Evolutionary conservation across 306 rosid genomes (phyloP).

Genomic region (Mimosa pudica): DNA sequence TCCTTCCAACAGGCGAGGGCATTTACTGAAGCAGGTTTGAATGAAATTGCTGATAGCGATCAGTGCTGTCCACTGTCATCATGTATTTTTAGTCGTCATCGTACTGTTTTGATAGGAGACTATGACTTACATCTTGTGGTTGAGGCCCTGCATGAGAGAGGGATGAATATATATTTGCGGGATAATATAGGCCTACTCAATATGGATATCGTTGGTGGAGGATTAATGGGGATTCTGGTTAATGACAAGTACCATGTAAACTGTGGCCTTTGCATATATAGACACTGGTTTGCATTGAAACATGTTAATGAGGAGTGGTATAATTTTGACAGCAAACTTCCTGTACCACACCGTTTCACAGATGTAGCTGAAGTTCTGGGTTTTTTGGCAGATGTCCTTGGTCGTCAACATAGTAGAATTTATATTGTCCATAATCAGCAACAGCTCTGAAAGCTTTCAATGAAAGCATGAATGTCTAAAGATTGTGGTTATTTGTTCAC

Average conservation of each 20-base stretch:
- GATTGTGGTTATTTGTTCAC: no score
- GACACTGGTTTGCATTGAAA: constrained; percentile 87
- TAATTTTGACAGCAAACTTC: constrained; percentile 85
- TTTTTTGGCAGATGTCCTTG: no score
- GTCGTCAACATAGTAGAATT: no score
- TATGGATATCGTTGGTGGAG: no score
- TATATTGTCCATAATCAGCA: no score
- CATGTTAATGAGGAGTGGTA: constrained; percentile 68
- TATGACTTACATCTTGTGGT: constrained; percentile 68
- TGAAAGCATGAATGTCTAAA: no score
- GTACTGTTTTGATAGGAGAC: constrained; percentile 58
- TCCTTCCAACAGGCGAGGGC: constrained; percentile 51
- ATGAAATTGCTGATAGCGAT: constrained; percentile 70
- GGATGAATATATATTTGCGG: constrained; percentile 75
- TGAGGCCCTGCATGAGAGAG: constrained; percentile 71
- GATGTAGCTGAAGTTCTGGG: no score
- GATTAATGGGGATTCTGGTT: no score
- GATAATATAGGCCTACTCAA: no score
- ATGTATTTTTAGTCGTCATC: no score
- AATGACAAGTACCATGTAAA: no score
- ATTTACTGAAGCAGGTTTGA: constrained; percentile 59
- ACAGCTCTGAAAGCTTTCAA: no score
- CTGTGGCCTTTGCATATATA: constrained; percentile 51
- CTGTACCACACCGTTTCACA: constrained; percentile 49
- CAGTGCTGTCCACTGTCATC: constrained; percentile 35